Percentiles rank a stretch among this genome's conserved stretches.
Conservation (phyloP, 306 rosid species). For the Biancaea sappan region DNA sequence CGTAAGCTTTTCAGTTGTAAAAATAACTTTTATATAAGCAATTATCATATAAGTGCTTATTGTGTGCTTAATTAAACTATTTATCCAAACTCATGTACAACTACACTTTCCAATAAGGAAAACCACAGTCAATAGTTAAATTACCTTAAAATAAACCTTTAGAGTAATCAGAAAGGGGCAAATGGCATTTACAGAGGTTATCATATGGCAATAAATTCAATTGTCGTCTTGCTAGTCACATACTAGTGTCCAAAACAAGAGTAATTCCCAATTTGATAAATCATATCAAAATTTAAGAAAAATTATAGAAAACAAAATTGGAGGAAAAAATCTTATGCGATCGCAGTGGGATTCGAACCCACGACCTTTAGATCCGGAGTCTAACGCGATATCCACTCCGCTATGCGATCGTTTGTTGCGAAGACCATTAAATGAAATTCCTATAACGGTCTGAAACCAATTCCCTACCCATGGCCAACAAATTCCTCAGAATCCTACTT, state of each 20-base stretch:
- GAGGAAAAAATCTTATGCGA: slow-evolving; percentile 18
- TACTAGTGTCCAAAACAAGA: neutral
- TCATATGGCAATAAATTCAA: neutral
- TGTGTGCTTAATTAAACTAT: no score
- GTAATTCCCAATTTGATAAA: neutral
- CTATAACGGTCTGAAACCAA: neutral
- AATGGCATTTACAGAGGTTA: neutral
- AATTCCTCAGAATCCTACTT: neutral
- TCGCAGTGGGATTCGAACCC: slow-evolving; percentile 99
- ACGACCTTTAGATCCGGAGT: slow-evolving; percentile 99
- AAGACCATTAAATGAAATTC: neutral
- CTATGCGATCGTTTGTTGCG: slow-evolving; percentile 62
- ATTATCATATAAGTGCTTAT: no score
- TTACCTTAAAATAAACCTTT: neutral
- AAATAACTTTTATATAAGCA: no score
- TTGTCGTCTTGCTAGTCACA: neutral
- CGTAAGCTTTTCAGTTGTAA: no score
- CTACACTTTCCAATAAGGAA: neutral
- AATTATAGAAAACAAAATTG: no score
- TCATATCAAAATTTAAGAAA: no score
- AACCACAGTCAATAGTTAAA: neutral
- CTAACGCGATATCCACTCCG: slow-evolving; percentile 99
- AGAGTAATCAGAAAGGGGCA: no score
- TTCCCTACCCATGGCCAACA: neutral
- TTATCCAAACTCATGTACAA: no score